Evolutionary conservation across 1,139 yeast species (phyloP), one percentile per base, ranked within the genome.

Genomic region (Candida tetrigidarum): DNA sequence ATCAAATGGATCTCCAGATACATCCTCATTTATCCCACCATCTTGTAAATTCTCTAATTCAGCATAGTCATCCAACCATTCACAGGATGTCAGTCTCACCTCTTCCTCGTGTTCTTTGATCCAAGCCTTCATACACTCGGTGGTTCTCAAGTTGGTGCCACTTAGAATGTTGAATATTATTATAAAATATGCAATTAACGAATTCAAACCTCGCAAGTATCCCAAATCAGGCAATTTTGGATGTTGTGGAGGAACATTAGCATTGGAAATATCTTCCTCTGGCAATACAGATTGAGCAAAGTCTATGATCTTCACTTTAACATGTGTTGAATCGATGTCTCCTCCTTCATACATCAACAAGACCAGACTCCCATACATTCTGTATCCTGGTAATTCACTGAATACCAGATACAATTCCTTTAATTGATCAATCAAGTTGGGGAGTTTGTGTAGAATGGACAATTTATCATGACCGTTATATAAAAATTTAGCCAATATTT

Each of bases 201-300:
- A 82, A 37, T 71, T 67, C 37, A 95, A 64, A 0, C 99, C 99
- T 38, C 93, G 76, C 39, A 92, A 67, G 63, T 90, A 95, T 1
- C 99, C 99, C 52, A 67, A 63, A 66, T 95, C 99, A 2, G 90
- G 83, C 25, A 68, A 60, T 11, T 73, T 66, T 2, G 82, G 81
- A 56, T 84, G 84, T 40, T 65, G 70, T 1, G 97, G 97, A 2
- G 97, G 96, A 15, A 67, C 54, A 18, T 42, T 44, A 10, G 48
- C 44, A 32, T 74, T 72, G 19, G 69, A 66, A 7, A 69, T 68
- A 33, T 51, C 53, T 37, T 80, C 83, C 32, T 80, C 86, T 5
- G 83, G 82, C n/a, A 92, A 86, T 19, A 90, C 86, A 57, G 96
- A 87, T 59, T 93, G 96, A 1, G 98, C 98, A 74, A 95, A 95